Base-by-base conservation (phyloP, 192 early-diverging fungal species). In the Obelidium mucronatum region DNA sequence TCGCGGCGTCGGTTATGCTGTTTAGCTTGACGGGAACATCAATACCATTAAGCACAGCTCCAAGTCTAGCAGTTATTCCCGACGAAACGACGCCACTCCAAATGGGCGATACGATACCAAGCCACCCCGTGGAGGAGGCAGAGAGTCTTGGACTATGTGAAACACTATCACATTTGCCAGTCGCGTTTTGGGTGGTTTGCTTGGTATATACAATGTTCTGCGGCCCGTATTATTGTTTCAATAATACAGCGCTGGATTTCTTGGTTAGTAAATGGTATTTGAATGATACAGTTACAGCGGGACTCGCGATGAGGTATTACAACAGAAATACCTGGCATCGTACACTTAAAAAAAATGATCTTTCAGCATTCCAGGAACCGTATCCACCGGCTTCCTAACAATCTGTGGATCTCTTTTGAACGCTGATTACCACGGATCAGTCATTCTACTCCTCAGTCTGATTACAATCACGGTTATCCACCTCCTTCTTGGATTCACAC, bases 261-360 rank as follows among this genome's bases (percentile, higher is more conserved):
- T 51, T 88, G 56, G 85, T 85, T 79, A 75, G 74, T 8, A 89
- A 86, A 71, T 89, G 86, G 85, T 89, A 78, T 59, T 84, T 80
- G 2, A 80, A 79, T 36, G 88, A 89, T 65, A 77, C 81, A 8
- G 75, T 68, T 24, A 82, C 70, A 3, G 88, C 88, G 4, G 86
- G 86, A 17, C 66, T 83, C 36, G 77, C 85, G 1, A 89, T 87
- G 85, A 82, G 82, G 81, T 84, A 65, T 6, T 28, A 28, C n/a
- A n/a, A n/a, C n/a, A n/a, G n/a, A n/a, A n/a, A n/a, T n/a, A n/a
- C n/a, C 8, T 17, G 8, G 48, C 22, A 13, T 51, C 22, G 48
- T n/a, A 51, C 22, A 13, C 22, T 51, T 8, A 8, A 22, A 22
- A 13, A 51, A 51, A n/a, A n/a, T n/a, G n/a, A n/a, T n/a, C n/a